Conservation (phyloP, 1,284 basidiomycete genomes). For the Sporisorium iseilematis-ciliati region DNA sequence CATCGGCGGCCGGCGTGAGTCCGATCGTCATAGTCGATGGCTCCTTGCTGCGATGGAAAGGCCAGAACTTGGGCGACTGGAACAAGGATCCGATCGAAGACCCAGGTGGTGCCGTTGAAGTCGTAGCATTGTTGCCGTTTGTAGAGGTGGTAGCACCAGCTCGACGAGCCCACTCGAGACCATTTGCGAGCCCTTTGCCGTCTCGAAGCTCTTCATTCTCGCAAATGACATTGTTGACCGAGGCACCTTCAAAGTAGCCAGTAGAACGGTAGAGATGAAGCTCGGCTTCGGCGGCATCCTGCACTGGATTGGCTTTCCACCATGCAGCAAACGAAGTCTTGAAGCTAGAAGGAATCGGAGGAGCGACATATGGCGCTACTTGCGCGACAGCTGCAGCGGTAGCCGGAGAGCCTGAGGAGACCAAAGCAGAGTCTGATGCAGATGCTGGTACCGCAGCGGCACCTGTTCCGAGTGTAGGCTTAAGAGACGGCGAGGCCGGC, state of each 20-base stretch:
- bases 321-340: constrained; percentile 55
- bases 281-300: constrained; percentile 60
- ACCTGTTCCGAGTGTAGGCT: constrained; percentile 4
- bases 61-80: constrained; percentile 39
- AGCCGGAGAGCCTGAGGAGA: constrained; percentile 1
- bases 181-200: constrained; percentile 42
- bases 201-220: constrained; percentile 43
- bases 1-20: constrained; percentile 42
- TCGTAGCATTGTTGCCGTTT: not conserved
- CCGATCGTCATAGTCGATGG: constrained; percentile 51
- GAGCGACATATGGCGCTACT: constrained; percentile 35
- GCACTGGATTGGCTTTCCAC: constrained; percentile 45
- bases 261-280: constrained; percentile 52
- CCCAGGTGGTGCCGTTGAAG: not conserved
- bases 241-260: constrained; percentile 57
- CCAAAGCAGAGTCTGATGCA: constrained; percentile 33
- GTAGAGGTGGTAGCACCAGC: not conserved
- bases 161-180: constrained; percentile 22
- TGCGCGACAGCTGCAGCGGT: constrained; percentile 3
- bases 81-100: constrained; percentile 18
- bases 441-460: constrained; percentile 17
- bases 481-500: constrained; percentile 21
- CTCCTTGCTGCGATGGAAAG: constrained; percentile 38
- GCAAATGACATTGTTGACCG: constrained; percentile 52
- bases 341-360: constrained; percentile 57